Base-by-base conservation (phyloP, 148 eudicot species). In the Camellia japonica region DNA sequence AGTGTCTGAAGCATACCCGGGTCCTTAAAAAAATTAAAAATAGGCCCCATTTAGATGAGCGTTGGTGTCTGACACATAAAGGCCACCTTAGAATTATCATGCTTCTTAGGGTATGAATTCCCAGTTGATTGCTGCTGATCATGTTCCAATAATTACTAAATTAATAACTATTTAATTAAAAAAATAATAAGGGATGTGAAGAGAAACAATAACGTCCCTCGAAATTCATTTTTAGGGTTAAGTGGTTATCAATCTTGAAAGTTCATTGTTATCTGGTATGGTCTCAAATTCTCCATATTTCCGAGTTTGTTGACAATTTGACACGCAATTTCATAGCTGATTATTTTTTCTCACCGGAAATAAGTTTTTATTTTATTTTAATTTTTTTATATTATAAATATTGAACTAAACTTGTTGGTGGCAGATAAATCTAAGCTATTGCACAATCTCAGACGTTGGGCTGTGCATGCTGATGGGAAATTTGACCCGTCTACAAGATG, bases 381-480 rank as follows among this genome's bases (percentile, higher is more conserved):
- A n/a, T n/a, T 30, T 30, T 30, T 30, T 30, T 30, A 30, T 30
- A 30, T 30, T 30, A 30, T 30, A 42, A 44, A 20, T 82, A 78
- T 47, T 79, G 47, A 71, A 19, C 54, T 82, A n/a, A 60, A 80
- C 67, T 63, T 47, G 44, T n/a, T 80, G 78, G 12, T 64, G 76
- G 85, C 94, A 93, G 97, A 80, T 93, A 72, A 91, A 90, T 84
- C 15, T 93, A 79, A 80, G 97, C 86, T 38, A 76, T 59, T 84
- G 90, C 69, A 73, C 23, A 42, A 89, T 93, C 51, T 88, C 97
- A 13, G 97, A 93, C 70, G 86, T 80, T 58, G 95, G 87, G 13
- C 77, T 93, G 72, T 87, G 90, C 88, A 89, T 88, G 87, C 73
- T 93, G 81, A 85, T 93, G 94, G 85, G 89, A 75, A 90, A 86